Evolutionary conservation across 2,329 filamentous ascomycete genomes (phyloP).

Genomic region (Neoascochyta sp.): DNA sequence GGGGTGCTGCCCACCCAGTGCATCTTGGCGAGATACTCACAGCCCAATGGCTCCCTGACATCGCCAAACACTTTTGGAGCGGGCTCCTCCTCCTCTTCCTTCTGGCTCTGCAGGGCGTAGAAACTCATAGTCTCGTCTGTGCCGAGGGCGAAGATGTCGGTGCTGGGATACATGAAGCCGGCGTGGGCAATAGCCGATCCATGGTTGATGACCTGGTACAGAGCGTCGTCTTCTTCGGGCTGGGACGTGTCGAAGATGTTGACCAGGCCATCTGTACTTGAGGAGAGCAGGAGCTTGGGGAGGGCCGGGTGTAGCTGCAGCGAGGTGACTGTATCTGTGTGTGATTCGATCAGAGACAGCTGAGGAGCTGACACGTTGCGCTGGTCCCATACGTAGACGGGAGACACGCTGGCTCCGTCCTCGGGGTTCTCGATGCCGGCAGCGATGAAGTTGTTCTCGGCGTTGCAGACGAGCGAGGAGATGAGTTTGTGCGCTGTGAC

Average conservation of each 20-base stretch:
- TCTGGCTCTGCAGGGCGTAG: constrained; percentile 64
- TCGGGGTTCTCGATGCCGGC: constrained; percentile 66
- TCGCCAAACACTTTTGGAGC: constrained; percentile 59
- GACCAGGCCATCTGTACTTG: constrained; percentile 75
- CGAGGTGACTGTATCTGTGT: constrained; percentile 59
- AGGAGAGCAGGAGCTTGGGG: constrained; percentile 64
- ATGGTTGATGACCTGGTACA: constrained; percentile 76
- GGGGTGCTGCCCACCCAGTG: constrained; percentile 58
- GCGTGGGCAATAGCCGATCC: constrained; percentile 70
- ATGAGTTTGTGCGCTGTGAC: constrained; percentile 50
- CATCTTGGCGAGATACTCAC: constrained; percentile 71
- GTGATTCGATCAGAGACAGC: constrained; percentile 44
- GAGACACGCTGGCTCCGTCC: constrained; percentile 47
- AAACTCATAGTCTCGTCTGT: constrained; percentile 76
- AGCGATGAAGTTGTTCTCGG: constrained; percentile 58
- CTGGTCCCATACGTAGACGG: constrained; percentile 43
- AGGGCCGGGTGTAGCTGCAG: constrained; percentile 60
- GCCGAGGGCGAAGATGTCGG: constrained; percentile 63
- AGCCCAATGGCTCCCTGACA: constrained; percentile 60
- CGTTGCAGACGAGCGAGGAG: constrained; percentile 61
- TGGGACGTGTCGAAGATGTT: constrained; percentile 68
- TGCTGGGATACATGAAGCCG: constrained; percentile 58
- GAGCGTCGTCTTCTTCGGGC: constrained; percentile 68
- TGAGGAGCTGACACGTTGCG: constrained; percentile 38
- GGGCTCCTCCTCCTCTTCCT: constrained; percentile 54